Evolutionary conservation across 164 flowering plant species (phyloP).

Genomic region (Magnolia sinica): DNA sequence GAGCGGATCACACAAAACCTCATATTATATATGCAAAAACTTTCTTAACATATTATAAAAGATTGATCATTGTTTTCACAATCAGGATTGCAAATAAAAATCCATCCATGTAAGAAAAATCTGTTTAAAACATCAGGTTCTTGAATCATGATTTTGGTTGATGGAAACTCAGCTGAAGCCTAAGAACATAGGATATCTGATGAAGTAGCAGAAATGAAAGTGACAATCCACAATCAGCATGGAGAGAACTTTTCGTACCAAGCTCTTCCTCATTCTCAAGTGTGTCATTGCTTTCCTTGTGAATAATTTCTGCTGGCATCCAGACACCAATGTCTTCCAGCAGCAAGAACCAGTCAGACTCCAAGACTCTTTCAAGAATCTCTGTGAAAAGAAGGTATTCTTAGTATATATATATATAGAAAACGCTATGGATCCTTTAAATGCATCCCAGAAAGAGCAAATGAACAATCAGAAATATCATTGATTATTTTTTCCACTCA

Average conservation of each 20-base stretch:
- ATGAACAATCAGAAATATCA: neutral
- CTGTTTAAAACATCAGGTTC: neutral
- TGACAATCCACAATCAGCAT: neutral
- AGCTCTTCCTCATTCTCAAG: constrained; percentile 63
- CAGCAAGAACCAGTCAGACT: constrained; percentile 55
- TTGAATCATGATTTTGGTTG: neutral
- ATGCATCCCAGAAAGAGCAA: neutral
- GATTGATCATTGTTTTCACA: neutral
- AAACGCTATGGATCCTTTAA: neutral
- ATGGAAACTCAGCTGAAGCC: neutral
- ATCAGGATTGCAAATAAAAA: neutral
- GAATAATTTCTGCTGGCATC: constrained; percentile 62
- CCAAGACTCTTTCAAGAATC: constrained; percentile 55
- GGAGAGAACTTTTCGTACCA: constrained; percentile 37
- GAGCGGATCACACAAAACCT: neutral
- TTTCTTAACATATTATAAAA: neutral
- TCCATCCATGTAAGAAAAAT: neutral
- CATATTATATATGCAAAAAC: neutral
- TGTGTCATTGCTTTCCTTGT: constrained; percentile 65
- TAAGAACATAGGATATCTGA: neutral
- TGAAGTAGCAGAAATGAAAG: neutral
- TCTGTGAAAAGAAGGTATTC: constrained; percentile 32
- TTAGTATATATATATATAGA: neutral
- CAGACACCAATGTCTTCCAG: constrained; percentile 82
- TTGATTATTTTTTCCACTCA: neutral